phyloP scores from a whole-genome alignment of 1,139 yeast species.

The Candida tropicalis region DNA sequence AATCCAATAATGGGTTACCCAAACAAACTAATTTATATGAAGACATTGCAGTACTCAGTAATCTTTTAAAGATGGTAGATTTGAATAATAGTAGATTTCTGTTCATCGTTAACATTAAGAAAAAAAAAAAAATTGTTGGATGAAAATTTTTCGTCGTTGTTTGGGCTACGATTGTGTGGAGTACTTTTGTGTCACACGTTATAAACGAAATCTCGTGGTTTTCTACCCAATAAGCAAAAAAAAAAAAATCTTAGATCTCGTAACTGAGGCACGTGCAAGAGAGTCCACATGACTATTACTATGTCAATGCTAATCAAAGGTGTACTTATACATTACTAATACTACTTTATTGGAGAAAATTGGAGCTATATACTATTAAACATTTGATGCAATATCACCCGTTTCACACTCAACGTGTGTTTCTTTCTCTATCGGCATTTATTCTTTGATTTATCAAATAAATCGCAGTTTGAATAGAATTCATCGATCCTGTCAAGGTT shows the following conservation, averaged over 20 bases:
- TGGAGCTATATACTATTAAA: neutral
- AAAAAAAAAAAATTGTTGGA: slow-evolving; percentile 1
- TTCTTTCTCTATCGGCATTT: slow-evolving; percentile 61
- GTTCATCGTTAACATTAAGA: neutral
- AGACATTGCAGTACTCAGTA: slow-evolving; percentile 28
- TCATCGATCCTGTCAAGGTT: slow-evolving; percentile 69
- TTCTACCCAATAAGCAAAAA: too few species aligned
- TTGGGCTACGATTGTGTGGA: neutral
- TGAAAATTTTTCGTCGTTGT: neutral
- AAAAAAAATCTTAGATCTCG: too few species aligned
- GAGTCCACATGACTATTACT: too few species aligned
- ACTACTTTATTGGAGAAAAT: too few species aligned
- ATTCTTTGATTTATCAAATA: slow-evolving; percentile 77
- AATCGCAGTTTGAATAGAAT: slow-evolving; percentile 76
- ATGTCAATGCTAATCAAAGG: too few species aligned
- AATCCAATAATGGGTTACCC: slow-evolving; percentile 76
- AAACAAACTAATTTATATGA: slow-evolving; percentile 46
- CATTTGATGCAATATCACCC: neutral
- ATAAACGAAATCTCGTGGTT: too few species aligned
- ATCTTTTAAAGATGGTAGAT: neutral
- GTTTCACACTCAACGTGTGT: slow-evolving; percentile 18
- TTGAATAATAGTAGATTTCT: neutral
- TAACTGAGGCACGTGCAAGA: neutral
- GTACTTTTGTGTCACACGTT: neutral
- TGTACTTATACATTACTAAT: too few species aligned